Evolutionary conservation across 2,329 filamentous ascomycete genomes (phyloP), one percentile per base, ranked within the genome.

Genomic region (Macrophomina phaseolina): DNA sequence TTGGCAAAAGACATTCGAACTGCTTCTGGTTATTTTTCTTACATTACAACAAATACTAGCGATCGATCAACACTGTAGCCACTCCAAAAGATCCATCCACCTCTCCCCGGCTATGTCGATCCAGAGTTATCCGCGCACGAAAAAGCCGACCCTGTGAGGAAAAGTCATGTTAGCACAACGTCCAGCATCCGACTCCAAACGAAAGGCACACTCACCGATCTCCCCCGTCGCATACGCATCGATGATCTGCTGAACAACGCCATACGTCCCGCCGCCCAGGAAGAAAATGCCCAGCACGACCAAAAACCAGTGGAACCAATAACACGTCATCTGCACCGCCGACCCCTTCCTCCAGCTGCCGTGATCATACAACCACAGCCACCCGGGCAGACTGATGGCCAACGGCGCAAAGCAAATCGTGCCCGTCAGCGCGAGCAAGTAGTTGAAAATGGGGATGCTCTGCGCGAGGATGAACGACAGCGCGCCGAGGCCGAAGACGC

Each of bases 371-470:
- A 86, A 69, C 84, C 84, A 87, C 3, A 86, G 68, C 77, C 78
- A 83, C 0, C 81, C 83, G 0, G 83, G 84, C 4, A 86, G 71
- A 0, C 76, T 76, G 18, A 86, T 77, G 1, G 81, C 82, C 55
- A 87, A 68, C 0, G 83, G 84, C 36, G 84, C 83, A 69, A 85
- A 86, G 49, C 82, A 84, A 12, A 86, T 66, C 32, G 79, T 80
- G 3, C 83, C 84, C 2, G 83, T 81, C 11, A 86, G 71, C 2
- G 82, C 83, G 34, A 86, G 80, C 11, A 86, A 73, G 65, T 86
- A 85, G 67, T 82, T 84, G 75, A 86, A 86, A 28, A 85, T 82
- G 1, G 84, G 84, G 34, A 86, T 83, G 3, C 83, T 82, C 1
- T 84, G 80, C 0, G 81, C 81, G 11, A 82, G 70, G 6, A 82